Evolutionary conservation across 768 basidiomycete genomes (phyloP).

Genomic region (Amanita polypyramis): DNA sequence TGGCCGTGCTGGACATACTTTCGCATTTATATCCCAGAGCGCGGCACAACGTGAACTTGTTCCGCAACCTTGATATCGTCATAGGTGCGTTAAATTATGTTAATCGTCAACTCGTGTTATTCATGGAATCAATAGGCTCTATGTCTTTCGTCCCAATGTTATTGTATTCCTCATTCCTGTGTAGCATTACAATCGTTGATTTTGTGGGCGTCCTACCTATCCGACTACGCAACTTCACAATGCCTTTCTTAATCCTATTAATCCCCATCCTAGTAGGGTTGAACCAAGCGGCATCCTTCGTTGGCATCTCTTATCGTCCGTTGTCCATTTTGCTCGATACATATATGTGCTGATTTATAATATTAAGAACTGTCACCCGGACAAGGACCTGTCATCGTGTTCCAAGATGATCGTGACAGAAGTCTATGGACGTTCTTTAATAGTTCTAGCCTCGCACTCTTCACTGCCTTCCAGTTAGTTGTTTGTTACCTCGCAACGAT

Average conservation of each 20-base stretch:
- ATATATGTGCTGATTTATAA: neutral
- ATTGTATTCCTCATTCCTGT: constrained; percentile 33
- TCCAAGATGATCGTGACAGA: constrained; percentile 23
- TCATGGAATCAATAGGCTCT: constrained; percentile 27
- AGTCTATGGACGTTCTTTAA: constrained; percentile 48
- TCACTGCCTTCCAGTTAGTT: constrained; percentile 46
- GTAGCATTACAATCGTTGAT: constrained; percentile 40
- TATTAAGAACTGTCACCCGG: neutral
- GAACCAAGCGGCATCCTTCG: constrained; percentile 57
- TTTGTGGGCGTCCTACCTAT: constrained; percentile 43
- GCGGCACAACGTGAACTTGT: constrained; percentile 32
- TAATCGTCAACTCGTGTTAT: neutral
- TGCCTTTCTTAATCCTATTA: constrained; percentile 35
- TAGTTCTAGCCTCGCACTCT: constrained; percentile 46
- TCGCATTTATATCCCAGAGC: constrained; percentile 44
- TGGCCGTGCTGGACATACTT: constrained; percentile 52
- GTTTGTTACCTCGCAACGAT: constrained; percentile 50
- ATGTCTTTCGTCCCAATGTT: constrained; percentile 58
- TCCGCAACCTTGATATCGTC: constrained; percentile 44
- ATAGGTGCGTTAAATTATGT: constrained; percentile 37
- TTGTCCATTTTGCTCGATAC: constrained; percentile 7
- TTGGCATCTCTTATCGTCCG: constrained; percentile 48
- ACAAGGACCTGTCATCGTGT: constrained; percentile 24
- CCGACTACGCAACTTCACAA: constrained; percentile 33
- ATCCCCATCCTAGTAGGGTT: constrained; percentile 44